Evolutionary conservation across 345 rosid species (phyloP), one percentile per base, ranked within the genome.

Genomic region (Schrenkiella parvula): DNA sequence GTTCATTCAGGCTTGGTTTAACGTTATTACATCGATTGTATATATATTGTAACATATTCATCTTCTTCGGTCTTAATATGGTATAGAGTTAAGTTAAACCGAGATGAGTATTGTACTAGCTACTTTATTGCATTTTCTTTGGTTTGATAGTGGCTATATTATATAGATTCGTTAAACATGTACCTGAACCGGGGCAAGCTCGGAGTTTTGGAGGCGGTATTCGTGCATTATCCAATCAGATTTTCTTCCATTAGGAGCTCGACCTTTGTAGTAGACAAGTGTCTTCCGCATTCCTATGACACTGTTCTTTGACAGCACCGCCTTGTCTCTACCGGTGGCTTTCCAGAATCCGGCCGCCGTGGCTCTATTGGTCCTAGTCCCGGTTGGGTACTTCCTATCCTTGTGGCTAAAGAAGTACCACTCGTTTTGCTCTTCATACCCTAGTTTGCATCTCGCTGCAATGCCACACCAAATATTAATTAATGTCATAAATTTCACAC

Each of bases 341-440:
- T 93, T 93, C 98, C 98, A 93, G 72, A 93, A 93, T 10, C 98
- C 98, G 21, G 91, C 89, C 2, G 89, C 83, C 0, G 98, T 93
- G 23, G 98, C 98, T 75, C 98, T 73, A 62, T 93, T 91, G 1
- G 96, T 93, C 65, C 97, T 76, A 23, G 95, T 89, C 67, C 98
- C 98, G 0, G 98, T 93, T 1, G 98, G 98, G 56, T 91, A 93
- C 66, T 93, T 93, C 82, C 92, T 84, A 80, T 93, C 98, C 75
- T 93, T 93, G 79, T 93, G 92, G 75, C 95, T 93, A 86, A 93
- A 93, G 77, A 93, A 93, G 84, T 90, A 93, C 97, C 98, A 93
- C 70, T 93, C 98, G 19, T 31, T 87, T 76, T 90, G 98, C 44
- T 91, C 89, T 44, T 81, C 87, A 34, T 93, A 86, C 51, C 98